phyloP scores from a whole-genome alignment of 768 basidiomycete species.

The Dioszegia aurantiaca region DNA sequence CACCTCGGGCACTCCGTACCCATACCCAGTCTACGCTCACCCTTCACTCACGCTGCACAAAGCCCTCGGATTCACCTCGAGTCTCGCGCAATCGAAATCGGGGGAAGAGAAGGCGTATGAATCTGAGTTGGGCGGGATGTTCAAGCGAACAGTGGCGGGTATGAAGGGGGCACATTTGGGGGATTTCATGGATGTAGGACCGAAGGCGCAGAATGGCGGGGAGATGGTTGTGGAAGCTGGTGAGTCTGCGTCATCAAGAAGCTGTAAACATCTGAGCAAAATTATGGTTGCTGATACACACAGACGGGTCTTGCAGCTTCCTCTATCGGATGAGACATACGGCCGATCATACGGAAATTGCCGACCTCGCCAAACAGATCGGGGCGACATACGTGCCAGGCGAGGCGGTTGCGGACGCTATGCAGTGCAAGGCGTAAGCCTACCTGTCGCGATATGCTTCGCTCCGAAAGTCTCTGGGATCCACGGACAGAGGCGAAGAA shows the following conservation, averaged over 20 bases:
- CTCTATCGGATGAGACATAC: constrained; percentile 37
- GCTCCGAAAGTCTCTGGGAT: no score
- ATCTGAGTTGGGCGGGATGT: constrained; percentile 9
- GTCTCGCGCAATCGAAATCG: constrained; percentile 6
- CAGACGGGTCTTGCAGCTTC: constrained; percentile 36
- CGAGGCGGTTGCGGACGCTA: no score
- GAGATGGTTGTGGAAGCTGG: constrained; percentile 37
- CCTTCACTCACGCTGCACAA: constrained; percentile 31
- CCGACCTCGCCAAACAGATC: constrained; percentile 24
- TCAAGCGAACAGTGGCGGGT: constrained; percentile 81
- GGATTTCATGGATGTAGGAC: constrained; percentile 26
- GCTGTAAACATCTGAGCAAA: no score
- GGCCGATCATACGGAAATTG: constrained; percentile 33
- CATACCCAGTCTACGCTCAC: constrained; percentile 36
- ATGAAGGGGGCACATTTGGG: constrained; percentile 61
- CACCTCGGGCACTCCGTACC: constrained; percentile 8
- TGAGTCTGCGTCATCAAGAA: constrained; percentile 19
- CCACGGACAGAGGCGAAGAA: no score
- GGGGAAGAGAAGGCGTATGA: constrained; percentile 25
- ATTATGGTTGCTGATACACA: not conserved
- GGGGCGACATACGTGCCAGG: constrained; percentile 26
- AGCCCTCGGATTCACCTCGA: constrained; percentile 25
- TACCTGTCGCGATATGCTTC: no score
- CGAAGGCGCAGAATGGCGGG: constrained; percentile 39
- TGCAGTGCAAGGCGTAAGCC: no score